Evolutionary conservation across 2,329 filamentous ascomycete genomes (phyloP).

Genomic region (Pseudovirgaria hyperparasitica): DNA sequence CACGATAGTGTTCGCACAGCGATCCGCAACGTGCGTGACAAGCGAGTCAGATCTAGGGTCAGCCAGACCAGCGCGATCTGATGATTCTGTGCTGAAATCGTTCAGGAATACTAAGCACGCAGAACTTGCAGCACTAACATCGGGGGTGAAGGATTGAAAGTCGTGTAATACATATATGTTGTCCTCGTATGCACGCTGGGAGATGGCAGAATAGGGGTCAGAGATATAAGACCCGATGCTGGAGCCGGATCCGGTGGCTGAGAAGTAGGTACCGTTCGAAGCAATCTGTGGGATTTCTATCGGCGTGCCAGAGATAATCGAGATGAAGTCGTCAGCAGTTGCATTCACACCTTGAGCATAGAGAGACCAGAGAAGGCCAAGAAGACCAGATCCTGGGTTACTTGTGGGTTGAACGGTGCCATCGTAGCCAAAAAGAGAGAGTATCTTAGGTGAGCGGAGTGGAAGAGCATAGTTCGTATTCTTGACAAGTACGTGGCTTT

Average conservation of each 20-base stretch:
- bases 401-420: constrained; percentile 7
- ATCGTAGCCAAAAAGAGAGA: constrained; percentile 30
- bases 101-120: constrained; percentile 13
- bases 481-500: constrained; percentile 40
- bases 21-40: constrained; percentile 25
- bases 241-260: constrained; percentile 12
- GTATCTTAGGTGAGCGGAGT: constrained; percentile 32
- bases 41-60: constrained; percentile 10
- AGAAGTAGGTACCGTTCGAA: constrained; percentile 14
- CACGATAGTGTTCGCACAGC: constrained; percentile 34
- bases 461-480: constrained; percentile 33
- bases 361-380: too few relatives aligned
- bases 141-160: constrained; percentile 18
- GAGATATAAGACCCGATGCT: constrained; percentile 4
- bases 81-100: too few relatives aligned
- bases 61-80: constrained; percentile 13
- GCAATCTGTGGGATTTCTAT: constrained; percentile 13
- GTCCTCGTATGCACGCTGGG: constrained; percentile 16
- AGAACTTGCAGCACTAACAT: constrained; percentile 13
- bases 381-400: too few relatives aligned
- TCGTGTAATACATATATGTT: constrained; percentile 18
- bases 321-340: background rate
- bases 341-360: too few relatives aligned
- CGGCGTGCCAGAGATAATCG: background rate
- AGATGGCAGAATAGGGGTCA: constrained; percentile 23